Percentiles rank a stretch among this genome's conserved stretches.
These are phyloP conservation scores for Dactylonectria estremocensis DNA, from an alignment of 2,329 filamentous ascomycete genomes.

Conservation along the genomic window DNA sequence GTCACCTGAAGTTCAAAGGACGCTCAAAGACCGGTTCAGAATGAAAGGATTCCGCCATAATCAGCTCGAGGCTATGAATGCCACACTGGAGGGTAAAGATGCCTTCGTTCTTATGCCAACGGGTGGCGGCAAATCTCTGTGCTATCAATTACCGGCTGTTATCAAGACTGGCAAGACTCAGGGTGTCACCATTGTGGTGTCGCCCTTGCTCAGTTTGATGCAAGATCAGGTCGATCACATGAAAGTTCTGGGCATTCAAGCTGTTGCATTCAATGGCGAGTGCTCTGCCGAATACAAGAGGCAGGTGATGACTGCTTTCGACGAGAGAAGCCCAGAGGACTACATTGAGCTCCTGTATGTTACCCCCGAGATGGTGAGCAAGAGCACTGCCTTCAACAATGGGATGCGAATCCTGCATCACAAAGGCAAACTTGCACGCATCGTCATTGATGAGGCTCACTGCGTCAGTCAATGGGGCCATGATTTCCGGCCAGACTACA, in stretches of 20 bases:
- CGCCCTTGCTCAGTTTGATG: conserved; percentile 95
- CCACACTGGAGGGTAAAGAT: conserved; percentile 88
- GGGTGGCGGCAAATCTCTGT: conserved; percentile 95
- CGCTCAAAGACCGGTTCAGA: conserved; percentile 86
- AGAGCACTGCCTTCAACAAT: conserved; percentile 78
- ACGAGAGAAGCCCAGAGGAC: conserved; percentile 77
- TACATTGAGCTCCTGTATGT: conserved; percentile 92
- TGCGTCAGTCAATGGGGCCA: conserved; percentile 99
- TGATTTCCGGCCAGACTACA: conserved; percentile 97
- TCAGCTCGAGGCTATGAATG: conserved; percentile 96
- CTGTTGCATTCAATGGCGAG: conserved; percentile 86
- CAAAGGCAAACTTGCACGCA: conserved; percentile 82
- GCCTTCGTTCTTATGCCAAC: conserved; percentile 98
- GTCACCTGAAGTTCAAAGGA: conserved; percentile 87
- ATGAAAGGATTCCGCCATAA: conserved; percentile 91
- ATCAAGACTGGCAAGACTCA: conserved; percentile 84
- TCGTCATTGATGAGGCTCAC: conserved; percentile 98
- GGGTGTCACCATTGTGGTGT: conserved; percentile 95
- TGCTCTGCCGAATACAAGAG: conserved; percentile 74
- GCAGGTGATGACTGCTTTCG: conserved; percentile 76
- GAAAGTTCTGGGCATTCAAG: conserved; percentile 80
- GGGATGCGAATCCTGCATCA: conserved; percentile 78
- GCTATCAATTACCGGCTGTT: conserved; percentile 94
- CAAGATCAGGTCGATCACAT: conserved; percentile 95
- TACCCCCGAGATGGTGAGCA: conserved; percentile 96